A percentile compares a stretch with the other conserved stretches of the same genome.
Conservation (phyloP, 1,139 yeast genomes). For the Sugiyamaella novakii region DNA sequence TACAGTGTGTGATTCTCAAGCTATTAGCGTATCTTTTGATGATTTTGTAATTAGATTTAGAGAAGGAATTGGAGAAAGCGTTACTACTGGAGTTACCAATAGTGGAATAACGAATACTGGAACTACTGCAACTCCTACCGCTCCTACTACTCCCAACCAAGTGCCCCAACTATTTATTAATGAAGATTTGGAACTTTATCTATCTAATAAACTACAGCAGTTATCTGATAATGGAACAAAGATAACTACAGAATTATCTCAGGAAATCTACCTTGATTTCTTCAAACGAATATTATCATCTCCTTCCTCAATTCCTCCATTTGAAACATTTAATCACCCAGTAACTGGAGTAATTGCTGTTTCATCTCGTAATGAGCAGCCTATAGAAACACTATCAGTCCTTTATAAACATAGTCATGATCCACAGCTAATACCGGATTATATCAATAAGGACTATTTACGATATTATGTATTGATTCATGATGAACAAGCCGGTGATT, state of each 20-base stretch:
- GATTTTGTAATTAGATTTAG: slow-evolving; percentile 40
- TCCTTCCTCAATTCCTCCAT: slow-evolving; percentile 57
- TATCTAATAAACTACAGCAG: slow-evolving; percentile 21
- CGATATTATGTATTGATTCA: slow-evolving; percentile 45
- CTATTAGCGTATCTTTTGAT: slow-evolving; percentile 35
- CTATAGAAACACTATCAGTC: slow-evolving; percentile 51
- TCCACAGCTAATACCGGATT: slow-evolving; percentile 37
- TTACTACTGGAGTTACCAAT: not conserved
- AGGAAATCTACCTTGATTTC: slow-evolving; percentile 58
- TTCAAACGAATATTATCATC: slow-evolving; percentile 60
- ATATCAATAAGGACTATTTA: slow-evolving; percentile 43
- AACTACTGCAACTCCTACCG: not conserved
- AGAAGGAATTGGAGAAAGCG: not conserved
- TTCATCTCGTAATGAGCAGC: slow-evolving; percentile 49
- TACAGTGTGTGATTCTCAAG: slow-evolving; percentile 47
- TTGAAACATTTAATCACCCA: slow-evolving; percentile 91
- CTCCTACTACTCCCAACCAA: slow-evolving; percentile 2
- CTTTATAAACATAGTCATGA: slow-evolving; percentile 41
- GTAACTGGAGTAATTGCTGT: slow-evolving; percentile 74
- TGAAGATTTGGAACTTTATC: slow-evolving; percentile 29
- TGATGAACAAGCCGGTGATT: slow-evolving; percentile 41
- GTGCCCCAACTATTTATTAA: slow-evolving; percentile 26
- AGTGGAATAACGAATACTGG: not conserved
- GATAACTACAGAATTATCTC: slow-evolving; percentile 20
- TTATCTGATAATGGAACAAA: slow-evolving; percentile 15